These are phyloP conservation scores for Myriangium duriaei DNA, from an alignment of 2,329 filamentous ascomycete genomes.

Conservation along the genomic window DNA sequence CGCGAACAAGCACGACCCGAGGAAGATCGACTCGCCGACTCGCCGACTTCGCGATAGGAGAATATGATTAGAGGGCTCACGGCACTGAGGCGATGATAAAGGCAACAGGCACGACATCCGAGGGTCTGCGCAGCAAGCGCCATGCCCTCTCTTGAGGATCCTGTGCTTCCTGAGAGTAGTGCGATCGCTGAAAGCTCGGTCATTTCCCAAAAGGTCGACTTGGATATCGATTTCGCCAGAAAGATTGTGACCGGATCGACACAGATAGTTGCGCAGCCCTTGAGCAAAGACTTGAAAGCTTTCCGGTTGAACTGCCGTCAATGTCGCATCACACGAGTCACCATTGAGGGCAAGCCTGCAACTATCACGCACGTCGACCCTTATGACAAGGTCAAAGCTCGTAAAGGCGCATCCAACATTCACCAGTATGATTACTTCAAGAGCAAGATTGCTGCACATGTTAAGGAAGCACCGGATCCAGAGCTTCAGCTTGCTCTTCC, in stretches of 20 bases:
- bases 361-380: constrained; percentile 46
- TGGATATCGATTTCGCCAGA: constrained; percentile 76
- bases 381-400: constrained; percentile 52
- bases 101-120: not conserved
- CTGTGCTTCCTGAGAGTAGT: constrained; percentile 11
- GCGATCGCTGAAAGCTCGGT: constrained; percentile 42
- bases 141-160: constrained; percentile 18
- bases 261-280: constrained; percentile 65
- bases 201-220: constrained; percentile 72
- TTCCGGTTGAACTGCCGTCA: constrained; percentile 52
- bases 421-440: constrained; percentile 68
- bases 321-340: constrained; percentile 43
- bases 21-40: too few relatives aligned
- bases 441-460: constrained; percentile 49
- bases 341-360: constrained; percentile 27
- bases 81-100: constrained; percentile 7
- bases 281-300: constrained; percentile 40
- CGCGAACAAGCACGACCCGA: too few relatives aligned
- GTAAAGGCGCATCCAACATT: constrained; percentile 46
- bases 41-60: too few relatives aligned
- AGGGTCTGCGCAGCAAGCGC: constrained; percentile 14
- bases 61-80: not conserved
- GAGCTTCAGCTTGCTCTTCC: constrained; percentile 49
- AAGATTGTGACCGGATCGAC: constrained; percentile 65
- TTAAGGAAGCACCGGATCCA: constrained; percentile 40